Evolutionary conservation across 192 early-diverging fungal genomes (phyloP).

Genomic region (Coemansia sp.): DNA sequence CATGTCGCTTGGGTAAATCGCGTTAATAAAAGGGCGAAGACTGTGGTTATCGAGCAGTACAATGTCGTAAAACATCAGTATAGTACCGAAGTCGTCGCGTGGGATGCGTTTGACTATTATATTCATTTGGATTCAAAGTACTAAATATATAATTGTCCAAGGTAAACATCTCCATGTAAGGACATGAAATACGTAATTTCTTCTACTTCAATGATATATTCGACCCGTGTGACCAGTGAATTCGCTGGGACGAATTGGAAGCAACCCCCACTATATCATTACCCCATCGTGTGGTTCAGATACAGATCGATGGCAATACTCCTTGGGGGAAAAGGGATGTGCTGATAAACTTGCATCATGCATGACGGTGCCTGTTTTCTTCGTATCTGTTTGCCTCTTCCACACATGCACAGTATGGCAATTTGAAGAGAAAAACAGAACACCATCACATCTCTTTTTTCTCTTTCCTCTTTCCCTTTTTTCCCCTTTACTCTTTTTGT

Average conservation of each 20-base stretch:
- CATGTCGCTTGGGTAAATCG: constrained; percentile 43
- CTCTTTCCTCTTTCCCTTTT: neutral
- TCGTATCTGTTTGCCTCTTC: neutral
- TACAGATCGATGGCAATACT: neutral
- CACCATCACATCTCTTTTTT: neutral
- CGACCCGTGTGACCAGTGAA: too few species aligned
- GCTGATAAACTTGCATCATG: neutral
- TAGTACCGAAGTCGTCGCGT: constrained; percentile 29
- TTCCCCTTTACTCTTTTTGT: neutral
- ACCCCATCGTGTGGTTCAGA: neutral
- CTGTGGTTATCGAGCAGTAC: constrained; percentile 26
- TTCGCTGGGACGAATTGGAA: too few species aligned
- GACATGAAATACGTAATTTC: too few species aligned
- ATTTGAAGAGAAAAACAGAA: neutral
- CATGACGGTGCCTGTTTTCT: neutral
- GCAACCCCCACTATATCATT: neutral
- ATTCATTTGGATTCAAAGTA: constrained; percentile 27
- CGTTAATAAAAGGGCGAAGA: constrained; percentile 10
- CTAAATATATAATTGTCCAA: neutral
- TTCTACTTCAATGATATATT: too few species aligned
- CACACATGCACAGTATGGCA: neutral
- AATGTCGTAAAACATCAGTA: constrained; percentile 25
- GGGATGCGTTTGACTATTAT: constrained; percentile 37
- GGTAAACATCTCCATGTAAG: neutral
- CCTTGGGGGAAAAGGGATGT: neutral